Conservation (phyloP, 805 yeast species). For the Ogataea ramenticola region DNA sequence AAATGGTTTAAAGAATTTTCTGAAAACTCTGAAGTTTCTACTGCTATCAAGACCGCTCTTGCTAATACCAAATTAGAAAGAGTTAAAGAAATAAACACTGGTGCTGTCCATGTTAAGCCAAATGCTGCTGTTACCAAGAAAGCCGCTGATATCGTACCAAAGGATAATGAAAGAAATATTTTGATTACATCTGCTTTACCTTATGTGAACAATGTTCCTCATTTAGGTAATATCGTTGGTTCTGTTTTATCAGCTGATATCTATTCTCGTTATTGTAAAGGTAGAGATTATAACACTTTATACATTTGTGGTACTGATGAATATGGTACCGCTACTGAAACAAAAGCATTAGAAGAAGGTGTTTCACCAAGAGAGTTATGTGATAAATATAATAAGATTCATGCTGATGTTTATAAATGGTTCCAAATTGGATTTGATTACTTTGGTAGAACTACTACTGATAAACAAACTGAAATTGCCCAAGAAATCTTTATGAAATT, state of each 20-base stretch:
- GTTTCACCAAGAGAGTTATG: constrained; percentile 85
- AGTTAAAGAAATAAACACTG: constrained; percentile 34
- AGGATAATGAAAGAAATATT: constrained; percentile 66
- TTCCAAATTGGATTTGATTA: constrained; percentile 90
- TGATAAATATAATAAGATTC: constrained; percentile 83
- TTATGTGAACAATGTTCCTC: constrained; percentile 97
- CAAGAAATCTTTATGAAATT: constrained; percentile 84
- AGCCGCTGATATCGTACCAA: constrained; percentile 46
- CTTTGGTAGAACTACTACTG: constrained; percentile 95
- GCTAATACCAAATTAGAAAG: constrained; percentile 38
- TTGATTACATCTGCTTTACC: constrained; percentile 95
- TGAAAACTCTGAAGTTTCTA: constrained; percentile 29
- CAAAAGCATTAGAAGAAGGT: constrained; percentile 92
- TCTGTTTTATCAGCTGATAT: constrained; percentile 93
- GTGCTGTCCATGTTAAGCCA: constrained; percentile 18
- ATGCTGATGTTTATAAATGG: constrained; percentile 91
- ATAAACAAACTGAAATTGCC: constrained; percentile 86
- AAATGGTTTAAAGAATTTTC: constrained; percentile 39
- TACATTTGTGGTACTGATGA: constrained; percentile 97
- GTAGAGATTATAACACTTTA: constrained; percentile 80
- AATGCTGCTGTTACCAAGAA: constrained; percentile 9
- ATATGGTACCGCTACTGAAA: constrained; percentile 99
- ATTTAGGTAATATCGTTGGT: constrained; percentile 94
- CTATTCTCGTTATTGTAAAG: constrained; percentile 82
- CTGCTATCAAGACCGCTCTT: constrained; percentile 40